These are phyloP conservation scores for Solanum acaule DNA, from an alignment of 257 asterid genomes.

Conservation along the genomic window DNA sequence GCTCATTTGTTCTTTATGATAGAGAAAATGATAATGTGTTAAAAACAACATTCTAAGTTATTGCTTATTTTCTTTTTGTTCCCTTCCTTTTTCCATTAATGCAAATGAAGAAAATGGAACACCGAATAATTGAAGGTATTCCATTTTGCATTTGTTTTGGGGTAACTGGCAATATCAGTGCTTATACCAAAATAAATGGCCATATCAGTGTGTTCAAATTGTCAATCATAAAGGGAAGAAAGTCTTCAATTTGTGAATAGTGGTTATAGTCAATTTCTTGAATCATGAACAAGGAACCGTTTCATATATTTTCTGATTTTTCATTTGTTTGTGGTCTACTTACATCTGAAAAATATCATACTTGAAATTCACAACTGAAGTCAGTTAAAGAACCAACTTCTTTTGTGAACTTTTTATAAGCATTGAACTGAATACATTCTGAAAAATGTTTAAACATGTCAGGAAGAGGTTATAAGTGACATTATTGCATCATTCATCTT, in stretches of 20 bases:
- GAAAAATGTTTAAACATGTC: neutral
- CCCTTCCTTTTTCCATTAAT: neutral
- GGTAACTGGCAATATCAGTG: neutral
- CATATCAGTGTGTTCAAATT: neutral
- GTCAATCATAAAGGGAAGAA: neutral
- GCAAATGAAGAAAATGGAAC: neutral
- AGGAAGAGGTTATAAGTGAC: neutral
- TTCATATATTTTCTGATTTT: neutral
- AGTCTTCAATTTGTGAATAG: neutral
- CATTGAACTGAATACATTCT: neutral
- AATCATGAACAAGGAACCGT: neutral
- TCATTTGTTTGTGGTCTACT: neutral
- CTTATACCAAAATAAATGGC: neutral
- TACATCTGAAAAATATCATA: neutral
- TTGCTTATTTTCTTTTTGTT: neutral
- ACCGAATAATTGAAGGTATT: neutral
- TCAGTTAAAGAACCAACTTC: neutral
- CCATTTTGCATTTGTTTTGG: neutral
- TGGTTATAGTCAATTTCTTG: neutral
- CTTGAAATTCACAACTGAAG: neutral
- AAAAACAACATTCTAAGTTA: neutral
- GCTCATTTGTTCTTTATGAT: neutral
- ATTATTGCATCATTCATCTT: neutral
- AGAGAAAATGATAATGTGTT: neutral
- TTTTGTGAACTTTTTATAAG: neutral